Base-by-base conservation (phyloP, 2,329 filamentous ascomycete species). In the Geosmithia flava region DNA sequence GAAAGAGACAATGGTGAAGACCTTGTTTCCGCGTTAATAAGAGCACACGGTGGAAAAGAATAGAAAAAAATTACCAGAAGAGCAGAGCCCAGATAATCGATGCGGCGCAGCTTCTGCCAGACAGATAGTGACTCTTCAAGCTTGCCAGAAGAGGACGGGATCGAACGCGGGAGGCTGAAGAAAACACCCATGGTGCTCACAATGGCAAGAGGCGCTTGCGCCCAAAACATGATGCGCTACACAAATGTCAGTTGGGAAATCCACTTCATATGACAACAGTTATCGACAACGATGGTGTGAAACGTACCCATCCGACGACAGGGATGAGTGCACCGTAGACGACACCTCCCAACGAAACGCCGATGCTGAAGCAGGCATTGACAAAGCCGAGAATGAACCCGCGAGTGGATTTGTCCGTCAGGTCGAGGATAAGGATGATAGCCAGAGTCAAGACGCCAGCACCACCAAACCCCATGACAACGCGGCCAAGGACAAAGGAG, bases 81-180 rank as follows among this genome's bases (percentile, higher is more conserved):
- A 1, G 78, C 39, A 7, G 85, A 83, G 3, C 87, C 87, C 0
- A 81, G 68, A 55, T 91, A 93, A 62, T 94, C 88, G 48, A 94
- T 78, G 1, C 70, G 68, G 3, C 71, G 72, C 11, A 91, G 67
- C 56, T 81, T 85, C 29, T 73, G 58, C 46, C 62, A 50, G 39
- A 72, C 55, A 39, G 71, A 67, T 23, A 20, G 46, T 37, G 42
- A 8, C 8, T 27, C 20, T 20, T 13, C 20, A 3, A 30, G 19
- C 30, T 44, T 45, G 27, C n/a, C 13, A n/a, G 44, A 8, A 27
- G 23, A 46, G 16, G 44, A 37, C 19, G 27, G 17, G 27, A n/a
- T 23, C 2, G 27, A 17, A 15, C 37, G 7, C 6, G 87, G 86
- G 17, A 93, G 78, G 47, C 78, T 79, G 20, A 85, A 63, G 49